Percentiles rank a stretch among this genome's conserved stretches.
These are phyloP conservation scores for Ceratocystis eucalypticola DNA, from an alignment of 2,329 filamentous ascomycete genomes.

Conservation along the genomic window DNA sequence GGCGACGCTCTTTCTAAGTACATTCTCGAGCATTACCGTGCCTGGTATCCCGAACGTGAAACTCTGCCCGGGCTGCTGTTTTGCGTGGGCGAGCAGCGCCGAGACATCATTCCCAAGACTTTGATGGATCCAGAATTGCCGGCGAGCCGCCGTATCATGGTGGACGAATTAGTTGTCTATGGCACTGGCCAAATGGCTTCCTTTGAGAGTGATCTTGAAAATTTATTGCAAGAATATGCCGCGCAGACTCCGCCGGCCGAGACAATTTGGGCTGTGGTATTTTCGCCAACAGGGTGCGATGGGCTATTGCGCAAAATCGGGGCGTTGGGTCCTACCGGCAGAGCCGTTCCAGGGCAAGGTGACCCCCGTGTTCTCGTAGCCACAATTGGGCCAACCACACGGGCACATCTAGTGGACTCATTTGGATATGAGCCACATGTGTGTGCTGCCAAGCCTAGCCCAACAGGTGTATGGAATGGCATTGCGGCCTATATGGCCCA, in stretches of 20 bases:
- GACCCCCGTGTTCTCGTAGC: constrained; percentile 46
- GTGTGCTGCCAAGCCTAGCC: constrained; percentile 70
- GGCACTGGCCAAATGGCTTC: constrained; percentile 69
- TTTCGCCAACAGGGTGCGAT: constrained; percentile 54
- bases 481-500: constrained; percentile 35
- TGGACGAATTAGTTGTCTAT: constrained; percentile 76
- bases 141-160: constrained; percentile 40
- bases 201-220: constrained; percentile 55
- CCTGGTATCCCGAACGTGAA: constrained; percentile 33
- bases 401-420: constrained; percentile 51
- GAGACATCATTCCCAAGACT: constrained; percentile 79
- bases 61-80: constrained; percentile 60
- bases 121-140: constrained; percentile 48
- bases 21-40: constrained; percentile 64
- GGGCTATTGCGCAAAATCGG: constrained; percentile 44
- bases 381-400: constrained; percentile 88
- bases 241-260: constrained; percentile 46
- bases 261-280: constrained; percentile 34
- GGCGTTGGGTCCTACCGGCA: constrained; percentile 32
- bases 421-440: constrained; percentile 61
- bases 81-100: constrained; percentile 74
- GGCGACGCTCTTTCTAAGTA: constrained; percentile 65
- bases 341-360: constrained; percentile 19
- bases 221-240: constrained; percentile 43
- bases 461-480: constrained; percentile 59